These are phyloP conservation scores for Magnusiomyces clavatus DNA, from an alignment of 1,139 yeast species.

Conservation along the genomic window DNA sequence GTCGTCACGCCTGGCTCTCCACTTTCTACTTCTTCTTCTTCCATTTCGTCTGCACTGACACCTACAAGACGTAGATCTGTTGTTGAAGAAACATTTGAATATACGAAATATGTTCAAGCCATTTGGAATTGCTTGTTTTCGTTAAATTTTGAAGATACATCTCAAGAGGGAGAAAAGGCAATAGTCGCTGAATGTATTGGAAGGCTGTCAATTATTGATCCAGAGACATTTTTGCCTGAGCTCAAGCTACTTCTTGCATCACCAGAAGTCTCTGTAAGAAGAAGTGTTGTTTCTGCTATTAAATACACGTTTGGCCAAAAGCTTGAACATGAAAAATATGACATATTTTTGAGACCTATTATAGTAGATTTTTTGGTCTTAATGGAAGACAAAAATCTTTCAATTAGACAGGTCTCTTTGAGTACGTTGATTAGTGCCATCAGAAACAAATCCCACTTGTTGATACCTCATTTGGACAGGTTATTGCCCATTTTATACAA, in stretches of 20 bases:
- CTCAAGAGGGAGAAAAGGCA: constrained; percentile 25
- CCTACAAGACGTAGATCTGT: too few species aligned
- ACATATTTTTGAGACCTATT: constrained; percentile 27
- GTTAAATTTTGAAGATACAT: constrained; percentile 16
- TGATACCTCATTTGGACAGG: constrained; percentile 43
- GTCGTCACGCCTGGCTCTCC: background rate
- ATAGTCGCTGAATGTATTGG: constrained; percentile 36
- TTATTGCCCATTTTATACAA: constrained; percentile 47
- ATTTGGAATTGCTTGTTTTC: constrained; percentile 26
- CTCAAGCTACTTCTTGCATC: constrained; percentile 22
- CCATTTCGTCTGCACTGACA: background rate
- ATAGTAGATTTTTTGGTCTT: constrained; percentile 34
- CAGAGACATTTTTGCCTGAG: constrained; percentile 26
- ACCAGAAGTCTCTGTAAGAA: constrained; percentile 21
- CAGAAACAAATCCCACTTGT: constrained; percentile 48
- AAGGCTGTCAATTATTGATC: constrained; percentile 27
- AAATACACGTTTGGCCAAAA: constrained; percentile 30
- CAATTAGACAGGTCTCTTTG: constrained; percentile 45
- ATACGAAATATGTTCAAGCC: constrained; percentile 12
- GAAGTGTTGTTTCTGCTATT: constrained; percentile 33
- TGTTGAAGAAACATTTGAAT: constrained; percentile 4
- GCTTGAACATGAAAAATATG: constrained; percentile 22
- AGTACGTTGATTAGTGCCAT: constrained; percentile 54
- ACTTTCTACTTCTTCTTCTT: background rate
- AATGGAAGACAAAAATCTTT: constrained; percentile 27